phyloP scores from a whole-genome alignment of 2,329 filamentous ascomycete species.

The Trichophyton mentagrophytes region DNA sequence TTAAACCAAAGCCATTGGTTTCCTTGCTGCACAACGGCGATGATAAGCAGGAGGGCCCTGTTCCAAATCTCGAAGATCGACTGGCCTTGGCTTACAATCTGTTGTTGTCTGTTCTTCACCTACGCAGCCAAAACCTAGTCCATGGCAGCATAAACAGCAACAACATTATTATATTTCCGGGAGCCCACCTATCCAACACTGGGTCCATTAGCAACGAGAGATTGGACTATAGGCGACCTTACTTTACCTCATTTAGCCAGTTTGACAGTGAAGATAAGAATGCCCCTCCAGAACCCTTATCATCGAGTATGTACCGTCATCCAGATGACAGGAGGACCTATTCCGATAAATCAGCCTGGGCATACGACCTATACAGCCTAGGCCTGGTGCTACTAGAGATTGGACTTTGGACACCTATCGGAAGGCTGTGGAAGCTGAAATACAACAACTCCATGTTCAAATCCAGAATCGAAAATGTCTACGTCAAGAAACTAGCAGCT shows the following conservation, averaged over 20 bases:
- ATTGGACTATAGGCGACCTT: slow-evolving; percentile 41
- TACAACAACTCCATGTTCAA: slow-evolving; percentile 52
- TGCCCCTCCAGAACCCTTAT: slow-evolving; percentile 31
- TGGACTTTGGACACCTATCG: slow-evolving; percentile 50
- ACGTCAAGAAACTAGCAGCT: slow-evolving; percentile 47
- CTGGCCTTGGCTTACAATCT: slow-evolving; percentile 50
- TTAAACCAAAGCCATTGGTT: slow-evolving; percentile 30
- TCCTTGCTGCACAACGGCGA: slow-evolving; percentile 32
- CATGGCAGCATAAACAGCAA: slow-evolving; percentile 55
- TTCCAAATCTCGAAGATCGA: slow-evolving; percentile 48
- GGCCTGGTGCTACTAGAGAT: slow-evolving; percentile 51
- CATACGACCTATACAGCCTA: slow-evolving; percentile 48
- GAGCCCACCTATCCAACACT: slow-evolving; percentile 24
- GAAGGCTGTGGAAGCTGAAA: slow-evolving; percentile 51
- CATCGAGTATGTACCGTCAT: slow-evolving; percentile 49
- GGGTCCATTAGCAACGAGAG: slow-evolving; percentile 7
- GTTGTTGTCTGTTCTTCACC: slow-evolving; percentile 42
- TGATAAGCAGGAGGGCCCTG: slow-evolving; percentile 28
- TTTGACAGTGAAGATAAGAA: slow-evolving; percentile 41
- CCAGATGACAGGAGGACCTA: slow-evolving; percentile 36
- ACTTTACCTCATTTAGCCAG: slow-evolving; percentile 47
- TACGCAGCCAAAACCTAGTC: slow-evolving; percentile 44
- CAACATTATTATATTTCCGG: slow-evolving; percentile 47
- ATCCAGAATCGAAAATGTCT: slow-evolving; percentile 49
- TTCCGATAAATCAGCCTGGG: slow-evolving; percentile 29